Conservation (phyloP, 1,284 basidiomycete genomes). For the Mycena citricolor region DNA sequence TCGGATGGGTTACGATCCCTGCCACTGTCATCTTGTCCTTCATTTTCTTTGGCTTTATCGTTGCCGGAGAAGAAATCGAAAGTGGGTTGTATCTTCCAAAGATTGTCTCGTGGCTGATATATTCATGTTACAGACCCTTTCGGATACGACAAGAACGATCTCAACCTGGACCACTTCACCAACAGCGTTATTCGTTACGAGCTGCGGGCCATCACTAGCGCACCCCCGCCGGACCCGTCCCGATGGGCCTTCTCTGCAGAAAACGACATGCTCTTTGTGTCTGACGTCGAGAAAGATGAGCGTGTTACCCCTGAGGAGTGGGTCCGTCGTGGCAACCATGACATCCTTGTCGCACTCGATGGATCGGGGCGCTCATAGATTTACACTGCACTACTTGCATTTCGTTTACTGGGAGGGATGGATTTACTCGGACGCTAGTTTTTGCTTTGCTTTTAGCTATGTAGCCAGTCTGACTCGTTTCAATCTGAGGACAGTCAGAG, state of each 20-base stretch:
- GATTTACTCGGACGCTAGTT: too few relatives aligned
- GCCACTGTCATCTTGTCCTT: slow-evolving; percentile 50
- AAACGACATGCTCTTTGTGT: slow-evolving; percentile 57
- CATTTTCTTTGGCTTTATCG: slow-evolving; percentile 70
- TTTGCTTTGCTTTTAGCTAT: too few relatives aligned
- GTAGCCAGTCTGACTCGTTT: too few relatives aligned
- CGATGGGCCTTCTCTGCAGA: slow-evolving; percentile 58
- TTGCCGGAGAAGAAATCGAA: slow-evolving; percentile 70
- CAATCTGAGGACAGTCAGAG: too few relatives aligned
- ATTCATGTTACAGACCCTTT: slow-evolving; percentile 24
- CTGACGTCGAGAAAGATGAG: slow-evolving; percentile 33
- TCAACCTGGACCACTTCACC: slow-evolving; percentile 68
- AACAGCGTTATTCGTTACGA: slow-evolving; percentile 67
- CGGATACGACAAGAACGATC: slow-evolving; percentile 67
- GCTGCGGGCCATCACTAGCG: slow-evolving; percentile 54
- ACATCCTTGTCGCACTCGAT: slow-evolving; percentile 38
- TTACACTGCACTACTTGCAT: too few relatives aligned
- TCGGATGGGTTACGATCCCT: slow-evolving; percentile 70
- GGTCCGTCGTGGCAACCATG: slow-evolving; percentile 46
- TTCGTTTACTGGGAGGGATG: too few relatives aligned
- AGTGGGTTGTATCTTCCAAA: slow-evolving; percentile 41
- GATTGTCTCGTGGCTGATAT: slow-evolving; percentile 19
- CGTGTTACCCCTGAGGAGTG: slow-evolving; percentile 53
- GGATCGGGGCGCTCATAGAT: not conserved
- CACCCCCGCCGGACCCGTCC: slow-evolving; percentile 54